phyloP scores from a whole-genome alignment of 441 rosid species.

The Erysimum pusillum region DNA sequence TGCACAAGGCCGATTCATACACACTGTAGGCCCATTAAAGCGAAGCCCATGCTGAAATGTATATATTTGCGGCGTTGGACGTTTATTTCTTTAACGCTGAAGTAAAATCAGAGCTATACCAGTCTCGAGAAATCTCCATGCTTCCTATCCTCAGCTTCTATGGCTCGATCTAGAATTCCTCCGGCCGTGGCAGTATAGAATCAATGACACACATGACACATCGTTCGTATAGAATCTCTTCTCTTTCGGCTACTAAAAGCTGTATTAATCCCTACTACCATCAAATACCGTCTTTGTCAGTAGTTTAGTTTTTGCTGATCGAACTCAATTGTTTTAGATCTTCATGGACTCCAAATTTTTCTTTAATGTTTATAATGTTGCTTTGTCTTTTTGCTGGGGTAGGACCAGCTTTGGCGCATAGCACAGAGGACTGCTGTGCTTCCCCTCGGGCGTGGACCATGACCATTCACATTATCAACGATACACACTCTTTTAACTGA shows the following conservation, averaged over 20 bases:
- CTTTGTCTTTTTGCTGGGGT: constrained; percentile 43
- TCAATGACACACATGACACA: constrained; percentile 53
- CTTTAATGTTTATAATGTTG: constrained; percentile 12
- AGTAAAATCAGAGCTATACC: constrained; percentile 47
- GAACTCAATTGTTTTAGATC: constrained; percentile 20
- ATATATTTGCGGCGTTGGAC: not conserved
- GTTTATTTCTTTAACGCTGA: not conserved
- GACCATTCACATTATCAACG: constrained; percentile 97
- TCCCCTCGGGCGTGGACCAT: constrained; percentile 99
- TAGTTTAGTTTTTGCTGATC: constrained; percentile 23
- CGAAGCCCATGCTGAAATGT: too few species aligned
- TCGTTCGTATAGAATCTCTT: constrained; percentile 91
- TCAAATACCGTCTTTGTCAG: constrained; percentile 65
- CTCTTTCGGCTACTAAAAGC: constrained; percentile 96
- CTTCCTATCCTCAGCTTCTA: constrained; percentile 89
- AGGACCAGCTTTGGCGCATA: constrained; percentile 98
- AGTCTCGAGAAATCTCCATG: constrained; percentile 92
- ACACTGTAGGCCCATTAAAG: too few species aligned
- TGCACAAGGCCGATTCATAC: too few species aligned
- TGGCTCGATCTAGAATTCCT: constrained; percentile 91
- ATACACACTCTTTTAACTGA: constrained; percentile 95
- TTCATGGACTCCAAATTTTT: constrained; percentile 20
- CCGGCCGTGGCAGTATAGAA: constrained; percentile 79
- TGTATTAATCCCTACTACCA: constrained; percentile 94
- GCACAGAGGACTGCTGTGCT: constrained; percentile 99